A percentile compares a stretch with the other conserved stretches of the same genome.
These are phyloP conservation scores for Venustampulla echinocandica DNA, from an alignment of 495 filamentous ascomycete species.

Conservation along the genomic window DNA sequence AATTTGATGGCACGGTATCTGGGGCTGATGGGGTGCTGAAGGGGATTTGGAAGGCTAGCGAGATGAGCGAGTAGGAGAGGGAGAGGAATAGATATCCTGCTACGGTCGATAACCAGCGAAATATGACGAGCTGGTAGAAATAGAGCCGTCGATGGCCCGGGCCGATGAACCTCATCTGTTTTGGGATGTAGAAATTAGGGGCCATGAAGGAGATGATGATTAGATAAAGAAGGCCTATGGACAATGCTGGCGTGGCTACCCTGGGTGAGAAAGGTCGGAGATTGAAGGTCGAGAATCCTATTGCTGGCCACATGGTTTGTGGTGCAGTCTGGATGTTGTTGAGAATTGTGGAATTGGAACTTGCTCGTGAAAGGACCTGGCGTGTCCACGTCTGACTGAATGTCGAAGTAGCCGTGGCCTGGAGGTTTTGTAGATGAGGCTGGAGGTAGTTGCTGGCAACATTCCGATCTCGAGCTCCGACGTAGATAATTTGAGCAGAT, in stretches of 20 bases:
- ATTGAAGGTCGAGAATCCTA: constrained; percentile 52
- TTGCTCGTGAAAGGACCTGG: constrained; percentile 30
- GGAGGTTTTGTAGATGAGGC: constrained; percentile 39
- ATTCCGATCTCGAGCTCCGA: constrained; percentile 50
- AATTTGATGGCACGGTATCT: constrained; percentile 33
- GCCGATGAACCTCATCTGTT: constrained; percentile 51
- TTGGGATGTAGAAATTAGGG: constrained; percentile 60
- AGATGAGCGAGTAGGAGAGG: constrained; percentile 56
- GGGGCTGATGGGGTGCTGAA: constrained; percentile 41
- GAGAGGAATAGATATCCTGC: constrained; percentile 59
- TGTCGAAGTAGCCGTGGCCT: constrained; percentile 32
- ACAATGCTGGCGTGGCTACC: constrained; percentile 49
- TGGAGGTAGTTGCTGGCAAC: constrained; percentile 45
- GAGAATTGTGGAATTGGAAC: constrained; percentile 28
- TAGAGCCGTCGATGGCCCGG: constrained; percentile 50
- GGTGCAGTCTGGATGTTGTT: constrained; percentile 38
- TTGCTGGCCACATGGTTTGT: constrained; percentile 54
- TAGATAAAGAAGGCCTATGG: constrained; percentile 62
- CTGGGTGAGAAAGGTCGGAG: constrained; percentile 54
- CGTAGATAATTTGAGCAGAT: constrained; percentile 50
- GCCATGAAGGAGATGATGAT: constrained; percentile 69
- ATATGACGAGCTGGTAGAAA: constrained; percentile 50
- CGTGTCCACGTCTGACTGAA: constrained; percentile 49
- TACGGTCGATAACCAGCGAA: constrained; percentile 53
- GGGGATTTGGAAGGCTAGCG: constrained; percentile 56